phyloP scores from a whole-genome alignment of 164 flowering plant genomes.

The Magnolia kwangsiensis region DNA sequence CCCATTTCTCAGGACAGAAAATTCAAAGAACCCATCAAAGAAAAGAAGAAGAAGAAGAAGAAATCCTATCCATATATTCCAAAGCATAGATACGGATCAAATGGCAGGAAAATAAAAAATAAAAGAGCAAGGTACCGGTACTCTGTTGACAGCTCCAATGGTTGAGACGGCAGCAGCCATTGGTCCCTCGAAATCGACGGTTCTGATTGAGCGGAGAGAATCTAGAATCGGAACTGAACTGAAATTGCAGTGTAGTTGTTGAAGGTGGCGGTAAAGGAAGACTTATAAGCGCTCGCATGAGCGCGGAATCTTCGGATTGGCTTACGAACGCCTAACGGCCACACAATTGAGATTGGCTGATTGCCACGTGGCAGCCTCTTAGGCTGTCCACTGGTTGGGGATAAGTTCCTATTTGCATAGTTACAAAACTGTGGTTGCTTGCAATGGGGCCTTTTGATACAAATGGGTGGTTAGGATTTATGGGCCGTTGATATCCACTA shows the following conservation, averaged over 20 bases:
- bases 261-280: constrained; percentile 1
- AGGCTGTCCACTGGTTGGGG: not conserved
- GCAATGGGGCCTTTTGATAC: not conserved
- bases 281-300: not conserved
- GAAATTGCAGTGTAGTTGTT: not conserved
- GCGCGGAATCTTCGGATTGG: constrained; percentile 15
- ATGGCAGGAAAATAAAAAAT: not conserved
- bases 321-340: constrained; percentile 31
- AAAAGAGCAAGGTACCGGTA: constrained; percentile 27
- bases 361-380: constrained; percentile 25
- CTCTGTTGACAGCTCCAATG: constrained; percentile 38
- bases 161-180: constrained; percentile 40
- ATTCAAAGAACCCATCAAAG: not conserved
- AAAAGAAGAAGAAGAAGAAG: not conserved
- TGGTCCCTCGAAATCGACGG: not conserved
- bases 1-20: not conserved
- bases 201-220: constrained; percentile 1
- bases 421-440: constrained; percentile 11
- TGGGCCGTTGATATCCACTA: not conserved
- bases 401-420: not conserved
- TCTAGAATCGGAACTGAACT: not conserved
- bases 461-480: not conserved
- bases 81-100: not conserved
- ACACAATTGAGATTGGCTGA: constrained; percentile 32
- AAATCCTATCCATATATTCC: not conserved